Evolutionary conservation across 495 filamentous ascomycete genomes (phyloP).

Genomic region (Tuber aestivum): DNA sequence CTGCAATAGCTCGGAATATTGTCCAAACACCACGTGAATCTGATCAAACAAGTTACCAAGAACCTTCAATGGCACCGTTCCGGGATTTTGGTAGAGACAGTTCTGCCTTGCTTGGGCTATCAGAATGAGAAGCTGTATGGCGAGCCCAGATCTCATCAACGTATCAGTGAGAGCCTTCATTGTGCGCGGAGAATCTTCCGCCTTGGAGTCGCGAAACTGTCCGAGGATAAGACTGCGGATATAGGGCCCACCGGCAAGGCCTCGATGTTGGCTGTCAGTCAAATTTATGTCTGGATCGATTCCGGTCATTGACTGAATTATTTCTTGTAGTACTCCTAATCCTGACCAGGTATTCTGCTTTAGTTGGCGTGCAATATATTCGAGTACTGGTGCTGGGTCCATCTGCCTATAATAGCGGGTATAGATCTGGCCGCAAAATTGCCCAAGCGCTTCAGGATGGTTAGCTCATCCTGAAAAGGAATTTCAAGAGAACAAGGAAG

Average conservation of each 20-base stretch:
- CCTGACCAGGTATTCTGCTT: slow-evolving; percentile 73
- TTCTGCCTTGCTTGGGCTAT: slow-evolving; percentile 83
- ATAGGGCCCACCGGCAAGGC: slow-evolving; percentile 76
- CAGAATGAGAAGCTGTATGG: slow-evolving; percentile 72
- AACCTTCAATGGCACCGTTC: slow-evolving; percentile 63
- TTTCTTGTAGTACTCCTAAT: slow-evolving; percentile 77
- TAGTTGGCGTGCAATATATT: slow-evolving; percentile 81
- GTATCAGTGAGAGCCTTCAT: slow-evolving; percentile 69
- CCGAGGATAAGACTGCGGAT: slow-evolving; percentile 73
- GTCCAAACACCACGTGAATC: slow-evolving; percentile 72
- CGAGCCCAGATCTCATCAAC: slow-evolving; percentile 53
- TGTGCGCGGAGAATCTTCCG: slow-evolving; percentile 68
- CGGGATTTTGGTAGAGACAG: slow-evolving; percentile 64
- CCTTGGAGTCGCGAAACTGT: slow-evolving; percentile 70
- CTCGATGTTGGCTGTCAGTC: slow-evolving; percentile 75
- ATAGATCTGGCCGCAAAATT: slow-evolving; percentile 82
- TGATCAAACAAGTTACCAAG: slow-evolving; percentile 82
- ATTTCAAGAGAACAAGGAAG: slow-evolving; percentile 25
- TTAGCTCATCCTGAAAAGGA: slow-evolving; percentile 3
- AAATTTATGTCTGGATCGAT: slow-evolving; percentile 78
- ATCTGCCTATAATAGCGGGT: slow-evolving; percentile 71
- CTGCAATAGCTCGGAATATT: slow-evolving; percentile 83
- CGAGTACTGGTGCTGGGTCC: slow-evolving; percentile 76
- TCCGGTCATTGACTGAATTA: slow-evolving; percentile 86
- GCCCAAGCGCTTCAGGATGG: slow-evolving; percentile 59